Conservation (phyloP, 208 protist species). For the Leishmania martiniquensis region DNA sequence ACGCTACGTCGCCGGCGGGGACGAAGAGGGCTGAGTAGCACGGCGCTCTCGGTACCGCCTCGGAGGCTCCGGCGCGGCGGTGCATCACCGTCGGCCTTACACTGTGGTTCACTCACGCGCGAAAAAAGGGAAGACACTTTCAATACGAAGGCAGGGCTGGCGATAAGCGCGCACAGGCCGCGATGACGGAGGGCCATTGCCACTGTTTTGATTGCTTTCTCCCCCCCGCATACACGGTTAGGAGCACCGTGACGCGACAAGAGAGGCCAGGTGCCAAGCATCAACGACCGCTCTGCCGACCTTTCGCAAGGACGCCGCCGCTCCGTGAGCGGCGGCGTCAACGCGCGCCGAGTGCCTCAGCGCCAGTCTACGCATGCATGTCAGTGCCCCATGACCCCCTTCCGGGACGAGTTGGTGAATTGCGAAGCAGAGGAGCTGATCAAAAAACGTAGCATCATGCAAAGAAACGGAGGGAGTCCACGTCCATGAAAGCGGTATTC, state of each 20-base stretch:
- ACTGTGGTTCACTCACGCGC: neutral
- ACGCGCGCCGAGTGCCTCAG: conserved; percentile 14
- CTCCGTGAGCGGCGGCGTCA: conserved; percentile 17
- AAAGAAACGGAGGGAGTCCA: neutral
- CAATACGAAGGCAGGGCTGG: too few relatives aligned
- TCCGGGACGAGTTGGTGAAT: neutral
- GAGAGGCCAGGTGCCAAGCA: conserved; percentile 55
- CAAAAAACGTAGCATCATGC: neutral
- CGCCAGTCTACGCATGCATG: neutral
- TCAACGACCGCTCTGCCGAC: conserved; percentile 28
- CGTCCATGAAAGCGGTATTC: neutral
- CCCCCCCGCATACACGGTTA: conserved; percentile 18
- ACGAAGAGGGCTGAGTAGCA: neutral
- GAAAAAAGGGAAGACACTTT: too few relatives aligned
- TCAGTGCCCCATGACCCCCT: neutral
- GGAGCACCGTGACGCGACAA: conserved; percentile 31
- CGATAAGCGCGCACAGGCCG: too few relatives aligned
- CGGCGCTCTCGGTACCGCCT: neutral
- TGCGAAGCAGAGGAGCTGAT: neutral
- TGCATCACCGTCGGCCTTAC: too few relatives aligned
- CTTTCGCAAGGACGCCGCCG: conserved; percentile 28
- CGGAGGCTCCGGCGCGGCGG: neutral
- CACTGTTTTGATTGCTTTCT: conserved; percentile 29
- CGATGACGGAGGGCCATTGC: conserved; percentile 32
- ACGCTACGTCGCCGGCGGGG: neutral